Evolutionary conservation across 2,329 filamentous ascomycete genomes (phyloP), one percentile per base, ranked within the genome.

Genomic region (Simplicillium sp.): DNA sequence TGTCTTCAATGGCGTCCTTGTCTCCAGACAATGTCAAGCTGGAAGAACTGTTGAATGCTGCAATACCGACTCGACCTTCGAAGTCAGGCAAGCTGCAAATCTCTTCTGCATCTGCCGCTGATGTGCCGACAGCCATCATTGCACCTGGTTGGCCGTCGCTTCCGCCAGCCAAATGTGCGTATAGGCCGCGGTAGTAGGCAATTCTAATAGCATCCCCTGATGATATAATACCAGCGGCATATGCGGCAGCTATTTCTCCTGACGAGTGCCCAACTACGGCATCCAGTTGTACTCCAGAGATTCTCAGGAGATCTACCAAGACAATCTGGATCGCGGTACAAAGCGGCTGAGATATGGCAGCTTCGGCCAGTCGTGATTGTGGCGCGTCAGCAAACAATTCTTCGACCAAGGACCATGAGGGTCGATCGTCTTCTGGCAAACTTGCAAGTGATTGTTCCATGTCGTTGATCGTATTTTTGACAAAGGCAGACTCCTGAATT

Each of bases 191-290:
- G 36, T 46, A 49, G 45, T 50, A 55, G 34, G 46, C 49, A 8
- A 56, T 48, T 0, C 43, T 32, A 9, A 58, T 51, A 4, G 56
- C 56, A 16, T 54, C 48, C 3, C 47, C 17, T 1, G 43, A 44
- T 0, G 42, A 43, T 4, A 77, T 40, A 14, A 61, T 54, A 0
- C 69, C 70, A 0, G 67, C 63, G 0, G 69, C 67, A 45, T 71
- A 75, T 0, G 67, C 71, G 0, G 69, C 69, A 1, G 53, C 68
- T 13, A 73, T 72, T 46, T 74, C 70, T 2, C 70, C 70, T 0
- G 64, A 67, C 0, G 68, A 71, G 46, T 73, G 70, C 3, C 70
- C 70, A 3, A 70, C 57, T 0, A 68, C 65, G 2, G 56, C 58
- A 2, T 44, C 31, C 6, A 65, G 58, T 1, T 39, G 35, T 14